phyloP scores from a whole-genome alignment of 225 moss, liverwort and hornwort genomes.

The Sphagnum tenellum region DNA sequence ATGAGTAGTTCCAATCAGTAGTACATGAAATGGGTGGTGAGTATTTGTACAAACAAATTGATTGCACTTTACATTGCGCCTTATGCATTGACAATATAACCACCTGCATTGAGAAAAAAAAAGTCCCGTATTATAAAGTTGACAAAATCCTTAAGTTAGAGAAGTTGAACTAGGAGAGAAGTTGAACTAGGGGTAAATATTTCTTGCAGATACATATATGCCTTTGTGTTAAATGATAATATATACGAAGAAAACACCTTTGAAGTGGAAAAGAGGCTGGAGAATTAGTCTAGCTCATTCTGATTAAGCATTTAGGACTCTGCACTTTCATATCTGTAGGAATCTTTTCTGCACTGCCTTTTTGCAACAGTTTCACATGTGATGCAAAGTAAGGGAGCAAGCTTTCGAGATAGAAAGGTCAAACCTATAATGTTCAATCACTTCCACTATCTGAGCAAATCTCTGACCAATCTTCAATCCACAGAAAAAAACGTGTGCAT shows the following conservation, averaged over 20 bases:
- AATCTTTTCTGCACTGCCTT: not conserved
- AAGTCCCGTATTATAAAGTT: not conserved
- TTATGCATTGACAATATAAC: constrained; percentile 25
- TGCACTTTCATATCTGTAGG: not conserved
- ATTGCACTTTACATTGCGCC: not conserved
- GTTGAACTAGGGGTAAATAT: not conserved
- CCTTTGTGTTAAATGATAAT: too few relatives aligned
- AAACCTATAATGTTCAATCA: too few relatives aligned
- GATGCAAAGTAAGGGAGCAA: not conserved
- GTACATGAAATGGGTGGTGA: too few relatives aligned
- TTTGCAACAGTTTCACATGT: not conserved
- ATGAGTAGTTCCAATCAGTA: too few relatives aligned
- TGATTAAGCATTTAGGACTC: too few relatives aligned
- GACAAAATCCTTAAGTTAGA: not conserved
- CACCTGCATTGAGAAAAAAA: constrained; percentile 15
- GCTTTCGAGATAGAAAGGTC: not conserved
- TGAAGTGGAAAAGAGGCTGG: not conserved
- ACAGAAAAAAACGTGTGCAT: not conserved
- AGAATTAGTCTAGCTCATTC: too few relatives aligned
- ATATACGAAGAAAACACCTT: not conserved
- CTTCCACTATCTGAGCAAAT: not conserved
- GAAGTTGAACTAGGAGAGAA: not conserved
- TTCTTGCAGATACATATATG: not conserved
- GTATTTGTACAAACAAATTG: too few relatives aligned
- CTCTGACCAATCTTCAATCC: not conserved